phyloP scores from a whole-genome alignment of 148 eudicot genomes.

The Agrostemma githago region DNA sequence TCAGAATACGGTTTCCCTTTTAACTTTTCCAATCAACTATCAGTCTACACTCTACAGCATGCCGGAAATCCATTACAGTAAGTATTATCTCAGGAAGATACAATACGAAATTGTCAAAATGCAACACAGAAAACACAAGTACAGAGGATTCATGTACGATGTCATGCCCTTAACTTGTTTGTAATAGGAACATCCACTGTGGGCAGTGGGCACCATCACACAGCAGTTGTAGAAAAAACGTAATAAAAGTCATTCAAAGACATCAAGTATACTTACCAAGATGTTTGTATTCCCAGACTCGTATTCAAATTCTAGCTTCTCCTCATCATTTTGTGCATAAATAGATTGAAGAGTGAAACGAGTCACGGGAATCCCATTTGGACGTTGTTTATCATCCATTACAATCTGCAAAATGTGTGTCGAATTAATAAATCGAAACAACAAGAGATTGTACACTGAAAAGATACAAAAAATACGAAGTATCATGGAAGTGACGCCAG shows the following conservation, averaged over 20 bases:
- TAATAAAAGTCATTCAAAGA: neutral
- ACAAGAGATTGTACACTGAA: neutral
- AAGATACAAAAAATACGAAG: neutral
- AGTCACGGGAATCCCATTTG: constrained; percentile 97
- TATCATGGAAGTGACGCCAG: too few relatives aligned
- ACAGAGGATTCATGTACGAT: neutral
- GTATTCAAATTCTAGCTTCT: constrained; percentile 91
- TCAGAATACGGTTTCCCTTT: neutral
- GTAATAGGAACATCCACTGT: neutral
- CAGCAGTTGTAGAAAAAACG: neutral
- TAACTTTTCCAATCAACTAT: neutral
- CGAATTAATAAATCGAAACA: neutral
- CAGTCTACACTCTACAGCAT: neutral
- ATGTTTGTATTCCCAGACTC: constrained; percentile 96
- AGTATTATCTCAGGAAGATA: too few relatives aligned
- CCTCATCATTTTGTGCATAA: constrained; percentile 93
- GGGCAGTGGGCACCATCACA: neutral
- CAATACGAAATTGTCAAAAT: too few relatives aligned
- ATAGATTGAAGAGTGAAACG: constrained; percentile 91
- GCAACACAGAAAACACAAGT: too few relatives aligned
- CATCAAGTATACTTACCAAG: constrained; percentile 48
- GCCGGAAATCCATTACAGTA: neutral
- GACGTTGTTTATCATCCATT: constrained; percentile 96
- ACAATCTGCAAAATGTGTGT: constrained; percentile 62
- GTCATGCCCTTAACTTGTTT: neutral